These are phyloP conservation scores for Forsythia suspensa DNA, from an alignment of 257 asterid genomes.

Conservation along the genomic window DNA sequence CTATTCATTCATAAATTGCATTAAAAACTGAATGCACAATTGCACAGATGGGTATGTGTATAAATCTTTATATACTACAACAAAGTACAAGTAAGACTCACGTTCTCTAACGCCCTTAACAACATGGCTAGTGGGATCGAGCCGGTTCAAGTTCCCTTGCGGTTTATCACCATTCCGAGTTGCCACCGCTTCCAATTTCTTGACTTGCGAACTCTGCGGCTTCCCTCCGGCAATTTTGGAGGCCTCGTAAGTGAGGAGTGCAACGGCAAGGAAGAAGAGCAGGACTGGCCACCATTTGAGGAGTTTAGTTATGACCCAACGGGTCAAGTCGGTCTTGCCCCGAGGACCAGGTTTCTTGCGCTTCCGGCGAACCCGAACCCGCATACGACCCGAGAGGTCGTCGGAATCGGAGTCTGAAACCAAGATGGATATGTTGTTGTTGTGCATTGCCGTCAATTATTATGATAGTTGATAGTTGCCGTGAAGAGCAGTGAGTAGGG, in stretches of 20 bases:
- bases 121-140: conserved; percentile 66
- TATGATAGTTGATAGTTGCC: background rate
- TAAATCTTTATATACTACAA: background rate
- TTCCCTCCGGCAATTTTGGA: conserved; percentile 47
- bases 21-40: background rate
- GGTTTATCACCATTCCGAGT: conserved; percentile 32
- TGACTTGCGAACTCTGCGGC: conserved; percentile 26
- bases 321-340: conserved; percentile 46
- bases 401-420: conserved; percentile 75
- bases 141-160: conserved; percentile 60
- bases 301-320: conserved; percentile 38
- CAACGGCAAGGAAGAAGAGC: conserved; percentile 50
- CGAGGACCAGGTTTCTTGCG: conserved; percentile 59
- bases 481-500: background rate
- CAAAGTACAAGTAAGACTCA: conserved; percentile 28
- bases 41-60: background rate
- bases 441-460: conserved; percentile 44
- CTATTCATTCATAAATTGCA: background rate
- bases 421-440: conserved; percentile 50
- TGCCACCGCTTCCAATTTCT: conserved; percentile 23
- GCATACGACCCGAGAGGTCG: conserved; percentile 45
- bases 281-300: conserved; percentile 77
- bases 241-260: conserved; percentile 63
- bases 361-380: conserved; percentile 61
- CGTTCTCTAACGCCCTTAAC: conserved; percentile 79